Evolutionary conservation across 495 filamentous ascomycete genomes (phyloP), one percentile per base, ranked within the genome.

Genomic region (Neurospora tetraspora): DNA sequence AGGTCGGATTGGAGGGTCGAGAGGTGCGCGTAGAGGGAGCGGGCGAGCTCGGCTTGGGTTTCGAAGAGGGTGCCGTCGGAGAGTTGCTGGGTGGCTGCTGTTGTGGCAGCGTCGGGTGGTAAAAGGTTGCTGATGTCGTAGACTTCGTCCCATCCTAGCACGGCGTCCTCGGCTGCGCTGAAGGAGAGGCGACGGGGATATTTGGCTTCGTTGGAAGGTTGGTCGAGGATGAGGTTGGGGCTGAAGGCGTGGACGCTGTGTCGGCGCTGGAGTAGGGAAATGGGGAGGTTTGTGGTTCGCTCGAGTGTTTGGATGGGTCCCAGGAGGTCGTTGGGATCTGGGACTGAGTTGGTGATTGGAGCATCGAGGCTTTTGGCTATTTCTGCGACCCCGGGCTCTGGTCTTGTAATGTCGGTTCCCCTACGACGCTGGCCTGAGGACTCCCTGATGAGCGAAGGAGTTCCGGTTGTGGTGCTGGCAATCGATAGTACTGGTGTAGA

Each of bases 181-280:
- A 98, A 98, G 5, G 93, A 97, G 72, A 98, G 84, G 70, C 94
- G 92, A 6, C 94, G 89, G 0, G 94, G 89, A 87, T 89, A 96
- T 71, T 86, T 86, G 18, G 85, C 84, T 61, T 91, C 87, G 71
- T 87, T 83, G 70, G 71, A 81, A 73, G 81, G 76, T 71, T 74
- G 82, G 77, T 79, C 80, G 14, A 65, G 14, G 7, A 9, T 9
- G 23, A 65, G 53, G 14, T 27, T 65, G 31, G 27, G 53, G 14
- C 2, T 65, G 7, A 31, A 34, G 27, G 3, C 27, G 53, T 65
- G 53, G 76, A 85, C 74, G 73, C 87, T 90, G 39, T 87, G 82
- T 5, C 87, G 81, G 27, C 85, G 83, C 39, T 81, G 80, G 37
- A 88, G 80, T 34, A 68, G 77, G 0, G 77, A 70, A 23, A 81